Percentiles rank a stretch among this genome's conserved stretches.
These are phyloP conservation scores for Planoprotostelium fungivorum DNA, from an alignment of 78 protist genomes.

Conservation along the genomic window DNA sequence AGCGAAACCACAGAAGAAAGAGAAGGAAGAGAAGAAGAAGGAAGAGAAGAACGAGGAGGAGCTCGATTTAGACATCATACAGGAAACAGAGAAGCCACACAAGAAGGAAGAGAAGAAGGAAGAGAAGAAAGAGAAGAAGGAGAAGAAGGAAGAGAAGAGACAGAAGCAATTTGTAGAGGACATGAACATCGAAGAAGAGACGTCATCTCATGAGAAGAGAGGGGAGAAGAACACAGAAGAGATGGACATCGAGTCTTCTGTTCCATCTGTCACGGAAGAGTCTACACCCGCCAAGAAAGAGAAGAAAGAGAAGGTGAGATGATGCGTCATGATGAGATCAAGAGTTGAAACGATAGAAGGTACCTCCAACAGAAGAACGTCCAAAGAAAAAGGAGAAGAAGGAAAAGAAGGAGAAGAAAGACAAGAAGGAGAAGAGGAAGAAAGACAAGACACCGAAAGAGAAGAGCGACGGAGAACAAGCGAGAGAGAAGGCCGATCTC, in stretches of 20 bases:
- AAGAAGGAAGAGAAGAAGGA: constrained; percentile 21
- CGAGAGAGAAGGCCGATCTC: constrained; percentile 17
- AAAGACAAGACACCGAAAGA: constrained; percentile 8
- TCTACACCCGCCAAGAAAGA: neutral
- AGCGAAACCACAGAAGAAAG: constrained; percentile 18
- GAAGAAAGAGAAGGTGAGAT: neutral
- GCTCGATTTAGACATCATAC: neutral
- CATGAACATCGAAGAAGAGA: too few species aligned
- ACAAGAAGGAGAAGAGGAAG: constrained; percentile 16
- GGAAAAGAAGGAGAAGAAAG: constrained; percentile 12
- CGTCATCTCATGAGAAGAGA: too few species aligned
- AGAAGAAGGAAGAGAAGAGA: too few species aligned
- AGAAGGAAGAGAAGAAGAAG: constrained; percentile 22
- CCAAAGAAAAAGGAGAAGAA: constrained; percentile 34
- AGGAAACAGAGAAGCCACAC: constrained; percentile 19
- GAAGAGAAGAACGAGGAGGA: neutral
- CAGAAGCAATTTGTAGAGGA: too few species aligned
- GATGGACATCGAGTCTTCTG: too few species aligned
- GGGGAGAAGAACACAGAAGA: too few species aligned
- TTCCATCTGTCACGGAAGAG: neutral
- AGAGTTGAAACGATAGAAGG: neutral
- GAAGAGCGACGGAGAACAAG: constrained; percentile 13
- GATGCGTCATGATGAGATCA: constrained; percentile 6
- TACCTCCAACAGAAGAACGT: too few species aligned
- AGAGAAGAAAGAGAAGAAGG: constrained; percentile 17